Evolutionary conservation across 345 rosid genomes (phyloP).

Genomic region (Cardamine resedifolia): DNA sequence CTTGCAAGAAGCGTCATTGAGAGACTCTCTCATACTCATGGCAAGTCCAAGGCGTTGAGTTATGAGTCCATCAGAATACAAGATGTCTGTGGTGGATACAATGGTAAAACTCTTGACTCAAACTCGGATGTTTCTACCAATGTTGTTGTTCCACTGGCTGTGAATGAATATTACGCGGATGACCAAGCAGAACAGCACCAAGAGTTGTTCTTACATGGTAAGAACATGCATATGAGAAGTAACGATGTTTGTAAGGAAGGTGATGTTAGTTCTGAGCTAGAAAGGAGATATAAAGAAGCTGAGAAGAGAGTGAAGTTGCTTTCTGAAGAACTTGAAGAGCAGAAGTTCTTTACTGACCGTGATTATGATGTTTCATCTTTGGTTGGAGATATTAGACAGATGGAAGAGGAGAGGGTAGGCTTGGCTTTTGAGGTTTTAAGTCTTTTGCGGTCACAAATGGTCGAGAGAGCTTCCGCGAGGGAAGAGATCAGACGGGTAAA

Average conservation of each 20-base stretch:
- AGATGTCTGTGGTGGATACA: conserved; percentile 59
- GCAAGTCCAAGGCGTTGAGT: conserved; percentile 47
- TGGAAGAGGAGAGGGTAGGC: conserved; percentile 68
- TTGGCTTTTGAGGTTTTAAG: conserved; percentile 74
- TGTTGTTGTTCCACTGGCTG: conserved; percentile 39
- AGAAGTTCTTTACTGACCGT: conserved; percentile 48
- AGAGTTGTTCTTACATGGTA: conserved; percentile 38
- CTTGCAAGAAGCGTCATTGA: conserved; percentile 86
- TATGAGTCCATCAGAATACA: conserved; percentile 61
- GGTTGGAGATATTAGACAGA: conserved; percentile 54
- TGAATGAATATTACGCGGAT: conserved; percentile 35
- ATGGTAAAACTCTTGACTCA: conserved; percentile 45
- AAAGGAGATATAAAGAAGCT: conserved; percentile 67
- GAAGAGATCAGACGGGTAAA: conserved; percentile 57
- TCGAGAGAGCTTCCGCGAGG: conserved; percentile 56
- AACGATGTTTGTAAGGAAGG: conserved; percentile 42
- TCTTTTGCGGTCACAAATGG: conserved; percentile 61
- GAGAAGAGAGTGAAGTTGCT: conserved; percentile 66
- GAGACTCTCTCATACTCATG: conserved; percentile 64
- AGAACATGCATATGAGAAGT: conserved; percentile 34
- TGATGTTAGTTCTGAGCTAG: conserved; percentile 47
- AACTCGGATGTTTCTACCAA: conserved; percentile 45
- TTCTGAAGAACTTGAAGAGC: conserved; percentile 66
- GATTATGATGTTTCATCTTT: conserved; percentile 61
- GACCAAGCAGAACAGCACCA: conserved; percentile 35